phyloP scores from a whole-genome alignment of 148 eudicot species.

The Agrostemma githago region DNA sequence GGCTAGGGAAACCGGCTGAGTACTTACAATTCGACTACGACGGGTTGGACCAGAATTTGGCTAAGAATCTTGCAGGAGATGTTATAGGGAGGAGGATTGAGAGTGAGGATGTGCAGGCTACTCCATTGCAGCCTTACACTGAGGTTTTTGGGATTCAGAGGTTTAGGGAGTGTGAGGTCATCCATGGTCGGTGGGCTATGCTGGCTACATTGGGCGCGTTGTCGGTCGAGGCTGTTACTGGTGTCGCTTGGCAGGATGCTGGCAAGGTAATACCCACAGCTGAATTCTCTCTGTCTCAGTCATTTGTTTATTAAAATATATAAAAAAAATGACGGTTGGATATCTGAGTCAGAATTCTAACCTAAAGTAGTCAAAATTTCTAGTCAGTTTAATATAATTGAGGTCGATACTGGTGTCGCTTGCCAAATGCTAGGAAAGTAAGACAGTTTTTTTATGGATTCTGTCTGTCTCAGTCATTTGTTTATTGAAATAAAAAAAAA shows the following conservation, averaged over 20 bases:
- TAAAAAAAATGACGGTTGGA: no score
- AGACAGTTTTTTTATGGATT: no score
- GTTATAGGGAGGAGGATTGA: constrained; percentile 74
- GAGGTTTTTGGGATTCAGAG: constrained; percentile 92
- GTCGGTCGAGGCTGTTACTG: constrained; percentile 82
- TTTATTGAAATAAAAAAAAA: no score
- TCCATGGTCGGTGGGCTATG: constrained; percentile 96
- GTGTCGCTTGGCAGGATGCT: constrained; percentile 97
- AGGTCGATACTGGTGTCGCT: no score
- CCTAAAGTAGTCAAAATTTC: no score
- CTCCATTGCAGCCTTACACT: constrained; percentile 81
- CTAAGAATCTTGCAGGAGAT: constrained; percentile 71
- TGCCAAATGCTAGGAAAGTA: no score
- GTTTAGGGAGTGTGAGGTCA: constrained; percentile 86
- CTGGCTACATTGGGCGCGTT: constrained; percentile 83
- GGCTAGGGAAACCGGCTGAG: constrained; percentile 82
- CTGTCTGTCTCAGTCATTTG: no score
- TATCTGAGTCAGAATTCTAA: no score
- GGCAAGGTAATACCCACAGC: constrained; percentile 58
- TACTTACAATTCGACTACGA: constrained; percentile 81
- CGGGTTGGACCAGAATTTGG: constrained; percentile 76
- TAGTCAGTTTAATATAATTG: no score
- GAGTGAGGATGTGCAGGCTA: constrained; percentile 50
- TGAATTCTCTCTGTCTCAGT: neutral
- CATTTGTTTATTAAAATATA: neutral